Evolutionary conservation across 805 yeast genomes (phyloP), one percentile per base, ranked within the genome.

Genomic region (Saccharomycopsis sp.): DNA sequence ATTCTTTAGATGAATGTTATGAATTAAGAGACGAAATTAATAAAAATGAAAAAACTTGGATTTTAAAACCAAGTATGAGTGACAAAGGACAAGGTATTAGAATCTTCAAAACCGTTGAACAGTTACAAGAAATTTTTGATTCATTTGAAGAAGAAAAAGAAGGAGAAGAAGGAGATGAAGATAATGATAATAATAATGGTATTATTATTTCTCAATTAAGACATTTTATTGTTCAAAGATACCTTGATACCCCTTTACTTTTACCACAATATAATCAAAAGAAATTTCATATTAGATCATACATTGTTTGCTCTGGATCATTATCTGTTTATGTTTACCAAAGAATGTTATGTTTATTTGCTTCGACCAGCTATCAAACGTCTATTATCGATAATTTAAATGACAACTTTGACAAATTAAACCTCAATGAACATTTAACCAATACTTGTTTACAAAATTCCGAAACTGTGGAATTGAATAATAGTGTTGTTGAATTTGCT

Each of bases 31-130:
- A 79, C 39, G 95, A 82, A 50, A 62, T 92, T 26, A 79, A 78
- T 44, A 56, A 59, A 9, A 44, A 45, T 12, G 51, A 55, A 17
- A 74, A 71, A 49, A 72, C 79, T 35, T 89, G 94, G 88, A 92
- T 92, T 29, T 67, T 92, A 56, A 92, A 92, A 56, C 98, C 98
- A 13, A 78, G 95, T 48, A 87, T 92, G 96, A 82, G 94, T 53
- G 98, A 92, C 55, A 79, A 89, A 55, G 98, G 95, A 9, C 96
- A 92, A 56, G 98, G 98, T 0, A 89, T 92, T 37, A 64, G 95
- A 30, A 60, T 92, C 0, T 92, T 92, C 62, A 69, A 68, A 40
- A 77, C 87, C 0, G 66, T 85, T 27, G 84, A 77, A 6, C 92
- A 87, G 52, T 63, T 92, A 37, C 96, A 88, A 57, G 69, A 60